phyloP scores from a whole-genome alignment of 2,329 filamentous ascomycete genomes.

The Ilyonectria sp. region DNA sequence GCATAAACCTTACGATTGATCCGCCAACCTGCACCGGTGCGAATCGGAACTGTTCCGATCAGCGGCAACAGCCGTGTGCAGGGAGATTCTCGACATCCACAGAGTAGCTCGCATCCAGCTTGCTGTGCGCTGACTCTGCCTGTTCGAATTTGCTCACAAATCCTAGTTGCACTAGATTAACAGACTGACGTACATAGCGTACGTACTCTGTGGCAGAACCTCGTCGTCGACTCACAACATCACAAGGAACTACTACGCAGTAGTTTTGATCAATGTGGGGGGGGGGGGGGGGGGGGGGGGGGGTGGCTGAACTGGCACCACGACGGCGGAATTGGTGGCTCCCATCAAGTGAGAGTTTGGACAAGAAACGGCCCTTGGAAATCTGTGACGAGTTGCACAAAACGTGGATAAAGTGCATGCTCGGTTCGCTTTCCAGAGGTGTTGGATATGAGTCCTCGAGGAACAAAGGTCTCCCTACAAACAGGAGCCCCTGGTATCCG shows the following conservation, averaged over 20 bases:
- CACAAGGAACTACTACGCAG: background rate
- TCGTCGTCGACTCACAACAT: background rate
- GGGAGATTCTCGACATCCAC: constrained; percentile 31
- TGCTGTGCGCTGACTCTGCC: constrained; percentile 7
- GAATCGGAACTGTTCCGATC: constrained; percentile 46
- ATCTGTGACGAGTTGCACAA: background rate
- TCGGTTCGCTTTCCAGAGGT: no score
- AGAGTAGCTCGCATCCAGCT: constrained; percentile 22
- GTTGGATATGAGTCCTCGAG: no score
- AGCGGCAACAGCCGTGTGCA: constrained; percentile 34
- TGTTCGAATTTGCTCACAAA: constrained; percentile 1
- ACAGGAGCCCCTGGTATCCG: no score
- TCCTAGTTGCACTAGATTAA: background rate
- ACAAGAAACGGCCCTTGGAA: background rate
- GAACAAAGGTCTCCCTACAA: no score
- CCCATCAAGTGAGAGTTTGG: background rate
- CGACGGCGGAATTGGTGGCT: background rate
- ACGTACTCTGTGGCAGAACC: background rate
- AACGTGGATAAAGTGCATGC: background rate
- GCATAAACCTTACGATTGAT: constrained; percentile 38
- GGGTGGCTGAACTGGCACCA: constrained; percentile 15
- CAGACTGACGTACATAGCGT: background rate
- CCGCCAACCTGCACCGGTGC: constrained; percentile 34
- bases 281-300: background rate
- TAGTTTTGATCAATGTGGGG: constrained; percentile 2